Evolutionary conservation across 2,329 filamentous ascomycete genomes (phyloP), one percentile per base, ranked within the genome.

Genomic region (Hypoxylon sp.): DNA sequence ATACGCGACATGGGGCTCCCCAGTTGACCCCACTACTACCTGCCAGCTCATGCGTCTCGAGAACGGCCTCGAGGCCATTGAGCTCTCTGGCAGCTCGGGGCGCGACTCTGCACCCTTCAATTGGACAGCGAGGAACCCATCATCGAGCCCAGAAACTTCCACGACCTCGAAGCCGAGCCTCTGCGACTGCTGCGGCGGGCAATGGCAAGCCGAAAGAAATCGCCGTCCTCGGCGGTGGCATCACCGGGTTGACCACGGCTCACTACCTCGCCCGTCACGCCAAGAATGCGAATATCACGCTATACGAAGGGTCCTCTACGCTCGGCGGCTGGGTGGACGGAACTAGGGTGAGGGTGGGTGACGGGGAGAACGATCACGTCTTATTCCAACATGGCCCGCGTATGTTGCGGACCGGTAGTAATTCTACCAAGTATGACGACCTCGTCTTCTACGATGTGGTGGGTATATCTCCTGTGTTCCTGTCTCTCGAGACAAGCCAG

Each of bases 241-340:
- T 97, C 74, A 95, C 92, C 1, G 93, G 93, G 52, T 85, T 97
- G 49, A 86, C 90, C 34, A 85, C 89, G 39, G 92, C 93, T 28
- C 92, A 92, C 80, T 93, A 92, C 76, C 82, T 97, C 46, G 83
- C 88, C 11, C 86, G 87, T 68, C 82, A 89, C 71, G 84, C 91
- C n/a, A 87, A 89, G 3, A 62, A 77, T 48, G 84, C 87, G 32
- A 87, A 88, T 53, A 88, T 99, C 72, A 95, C 91, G 0, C 74
- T 99, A 8, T 97, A 93, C 77, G 95, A 99, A 76, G 85, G 85
- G 19, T 85, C 82, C 26, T 75, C 85, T 20, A 83, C 87, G 19
- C 76, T 94, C 0, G 95, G 95, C 44, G 95, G 95, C 47, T 98
- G 94, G 94, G 82, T 98, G 41, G 80, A 88, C 66, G 93, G 91